Conservation (phyloP, 768 basidiomycete species). For the Hygrophorus pudorinus region DNA sequence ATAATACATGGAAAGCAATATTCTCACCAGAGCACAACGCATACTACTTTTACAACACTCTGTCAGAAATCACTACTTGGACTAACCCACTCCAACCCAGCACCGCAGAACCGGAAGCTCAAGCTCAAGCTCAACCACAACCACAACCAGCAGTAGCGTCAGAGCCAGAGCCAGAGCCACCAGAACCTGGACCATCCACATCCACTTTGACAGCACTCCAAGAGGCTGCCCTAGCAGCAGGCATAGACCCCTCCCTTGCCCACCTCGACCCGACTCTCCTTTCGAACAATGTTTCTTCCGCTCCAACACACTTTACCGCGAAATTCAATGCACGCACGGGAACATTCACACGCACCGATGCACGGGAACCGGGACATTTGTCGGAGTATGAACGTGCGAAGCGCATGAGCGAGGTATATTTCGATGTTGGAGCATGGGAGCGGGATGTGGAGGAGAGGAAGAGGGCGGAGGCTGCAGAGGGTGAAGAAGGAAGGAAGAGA, state of each 20-base stretch:
- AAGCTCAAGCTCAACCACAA: constrained; percentile 13
- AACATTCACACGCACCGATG: constrained; percentile 55
- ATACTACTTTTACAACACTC: constrained; percentile 78
- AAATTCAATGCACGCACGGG: constrained; percentile 81
- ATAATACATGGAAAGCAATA: constrained; percentile 63
- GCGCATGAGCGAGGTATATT: constrained; percentile 84
- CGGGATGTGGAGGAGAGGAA: constrained; percentile 44
- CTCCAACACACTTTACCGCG: constrained; percentile 42
- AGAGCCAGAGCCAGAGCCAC: constrained; percentile 13
- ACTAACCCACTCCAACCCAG: constrained; percentile 53
- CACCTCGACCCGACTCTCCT: constrained; percentile 68
- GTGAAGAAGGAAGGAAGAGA: constrained; percentile 56
- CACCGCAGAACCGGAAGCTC: constrained; percentile 13
- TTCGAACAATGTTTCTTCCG: constrained; percentile 12
- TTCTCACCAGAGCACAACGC: constrained; percentile 68
- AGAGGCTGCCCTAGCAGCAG: constrained; percentile 63
- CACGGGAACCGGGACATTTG: constrained; percentile 64
- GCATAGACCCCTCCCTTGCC: constrained; percentile 77
- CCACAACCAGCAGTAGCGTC: constrained; percentile 6
- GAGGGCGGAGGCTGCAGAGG: constrained; percentile 34
- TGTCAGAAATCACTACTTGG: constrained; percentile 79
- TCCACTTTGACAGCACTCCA: constrained; percentile 38
- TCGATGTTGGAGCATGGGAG: constrained; percentile 78
- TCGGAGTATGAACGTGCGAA: constrained; percentile 75
- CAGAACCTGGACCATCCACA: constrained; percentile 12